phyloP scores from a whole-genome alignment of 2,329 filamentous ascomycete genomes.

The Pseudogymnoascus sp. region DNA sequence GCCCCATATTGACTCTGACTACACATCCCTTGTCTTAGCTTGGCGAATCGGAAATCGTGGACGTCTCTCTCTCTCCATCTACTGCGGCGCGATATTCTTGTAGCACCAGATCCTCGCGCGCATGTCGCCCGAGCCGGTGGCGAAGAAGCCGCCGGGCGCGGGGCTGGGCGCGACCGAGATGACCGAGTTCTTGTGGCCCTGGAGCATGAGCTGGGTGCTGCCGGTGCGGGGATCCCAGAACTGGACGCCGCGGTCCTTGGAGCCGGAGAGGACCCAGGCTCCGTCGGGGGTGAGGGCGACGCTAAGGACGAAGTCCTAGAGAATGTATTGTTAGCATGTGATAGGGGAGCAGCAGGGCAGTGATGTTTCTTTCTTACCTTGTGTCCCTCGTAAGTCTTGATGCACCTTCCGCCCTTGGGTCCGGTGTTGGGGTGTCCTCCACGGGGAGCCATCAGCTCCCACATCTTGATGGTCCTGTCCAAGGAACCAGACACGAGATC shows the following conservation, averaged over 20 bases:
- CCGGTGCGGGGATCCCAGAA: constrained; percentile 97
- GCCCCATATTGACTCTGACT: not conserved
- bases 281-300: constrained; percentile 92
- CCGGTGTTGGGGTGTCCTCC: constrained; percentile 55
- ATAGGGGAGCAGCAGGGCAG: not conserved
- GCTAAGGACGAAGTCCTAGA: constrained; percentile 86
- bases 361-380: constrained; percentile 50
- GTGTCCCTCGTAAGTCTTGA: constrained; percentile 95
- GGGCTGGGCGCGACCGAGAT: constrained; percentile 96
- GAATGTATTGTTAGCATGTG: constrained; percentile 15
- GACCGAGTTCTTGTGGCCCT: constrained; percentile 97
- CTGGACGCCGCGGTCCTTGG: constrained; percentile 93
- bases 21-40: not conserved
- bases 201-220: constrained; percentile 93
- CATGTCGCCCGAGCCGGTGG: constrained; percentile 95
- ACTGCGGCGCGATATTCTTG: constrained; percentile 33
- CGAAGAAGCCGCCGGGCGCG: constrained; percentile 65
- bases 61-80: not conserved
- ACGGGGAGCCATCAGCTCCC: constrained; percentile 74
- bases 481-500: constrained; percentile 90
- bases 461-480: constrained; percentile 99
- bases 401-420: constrained; percentile 81
- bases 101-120: constrained; percentile 96
- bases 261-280: constrained; percentile 92
- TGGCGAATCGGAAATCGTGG: no score